Base-by-base conservation (phyloP, 805 yeast genomes). In the Saccharomycopsis babjevae region DNA sequence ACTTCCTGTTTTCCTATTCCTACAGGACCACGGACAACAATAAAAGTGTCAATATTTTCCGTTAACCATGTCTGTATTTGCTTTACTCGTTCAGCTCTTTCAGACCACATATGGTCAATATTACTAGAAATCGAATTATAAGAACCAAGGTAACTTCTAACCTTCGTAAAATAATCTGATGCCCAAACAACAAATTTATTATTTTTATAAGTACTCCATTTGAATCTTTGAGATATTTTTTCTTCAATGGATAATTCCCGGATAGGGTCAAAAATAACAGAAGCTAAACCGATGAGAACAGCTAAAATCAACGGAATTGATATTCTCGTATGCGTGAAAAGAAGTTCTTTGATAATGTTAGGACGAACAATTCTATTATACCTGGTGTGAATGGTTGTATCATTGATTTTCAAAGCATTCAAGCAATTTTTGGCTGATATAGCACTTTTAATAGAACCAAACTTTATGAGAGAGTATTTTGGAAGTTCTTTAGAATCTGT, bases 1-100 rank as follows among this genome's bases (percentile, higher is more conserved):
- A 90, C 74, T 62, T 85, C 93, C 62, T 84, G 81, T 68, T 94
- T 93, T 25, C 98, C 99, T n/a, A 96, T 84, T 5, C 99, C 99
- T 65, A 89, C 80, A 5, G 99, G 98, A 13, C 99, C 99, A 64
- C 85, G 83, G 2, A 94, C 84, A 2, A 94, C 83, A 30, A 93
- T 91, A 69, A 91, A 94, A 1, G 97, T 89, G 70, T 88, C 86
- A n/a, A 85, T 84, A 64, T 91, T 92, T 71, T 94, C 99, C 61
- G 83, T 84, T 5, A 94, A 75, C 94, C 96, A 88, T 66, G 88
- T 75, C 65, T 79, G 80, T 60, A 94, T 69, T 65, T 87, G 89
- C 61, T 84, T 83, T 0, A 86, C 83, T 63, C 82, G 80, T 58
- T 84, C 87, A 43, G 76, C 71, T 52, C 97, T 76, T 67, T 91